These are phyloP conservation scores for Senna tora DNA, from an alignment of 306 rosid species.

Conservation along the genomic window DNA sequence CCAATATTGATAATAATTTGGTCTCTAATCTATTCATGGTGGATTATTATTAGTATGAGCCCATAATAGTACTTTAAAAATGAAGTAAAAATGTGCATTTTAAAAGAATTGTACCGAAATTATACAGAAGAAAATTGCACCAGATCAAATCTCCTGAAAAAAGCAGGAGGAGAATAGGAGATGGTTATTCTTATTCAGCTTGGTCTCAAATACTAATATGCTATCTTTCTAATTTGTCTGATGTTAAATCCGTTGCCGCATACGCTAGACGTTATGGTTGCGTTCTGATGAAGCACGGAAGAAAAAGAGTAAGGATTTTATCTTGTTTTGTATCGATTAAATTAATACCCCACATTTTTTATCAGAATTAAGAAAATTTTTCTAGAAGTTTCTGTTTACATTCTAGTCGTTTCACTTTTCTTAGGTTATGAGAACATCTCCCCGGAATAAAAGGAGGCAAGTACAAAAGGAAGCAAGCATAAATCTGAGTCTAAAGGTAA, in stretches of 20 bases:
- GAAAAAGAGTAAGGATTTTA: constrained; percentile 83
- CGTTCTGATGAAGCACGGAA: constrained; percentile 78
- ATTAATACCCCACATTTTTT: neutral
- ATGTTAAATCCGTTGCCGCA: constrained; percentile 50
- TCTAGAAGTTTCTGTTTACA: neutral
- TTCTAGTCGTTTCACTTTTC: constrained; percentile 14
- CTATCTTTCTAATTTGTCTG: constrained; percentile 50
- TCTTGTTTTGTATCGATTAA: neutral
- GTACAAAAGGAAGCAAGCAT: constrained; percentile 66
- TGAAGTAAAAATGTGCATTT: no score
- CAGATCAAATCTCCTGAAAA: no score
- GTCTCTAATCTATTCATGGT: no score
- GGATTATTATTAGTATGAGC: no score
- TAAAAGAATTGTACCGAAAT: no score
- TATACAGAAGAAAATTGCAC: no score
- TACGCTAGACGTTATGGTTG: constrained; percentile 59
- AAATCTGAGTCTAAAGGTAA: constrained; percentile 80
- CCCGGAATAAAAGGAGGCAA: constrained; percentile 86
- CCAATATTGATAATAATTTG: no score
- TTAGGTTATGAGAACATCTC: constrained; percentile 79
- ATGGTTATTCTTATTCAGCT: no score
- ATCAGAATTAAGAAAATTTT: neutral
- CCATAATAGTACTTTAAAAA: no score
- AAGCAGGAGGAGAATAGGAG: no score
- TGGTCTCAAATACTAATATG: no score